Evolutionary conservation across 2,329 filamentous ascomycete species (phyloP).

Genomic region (Pseudocercospora macadamiae): DNA sequence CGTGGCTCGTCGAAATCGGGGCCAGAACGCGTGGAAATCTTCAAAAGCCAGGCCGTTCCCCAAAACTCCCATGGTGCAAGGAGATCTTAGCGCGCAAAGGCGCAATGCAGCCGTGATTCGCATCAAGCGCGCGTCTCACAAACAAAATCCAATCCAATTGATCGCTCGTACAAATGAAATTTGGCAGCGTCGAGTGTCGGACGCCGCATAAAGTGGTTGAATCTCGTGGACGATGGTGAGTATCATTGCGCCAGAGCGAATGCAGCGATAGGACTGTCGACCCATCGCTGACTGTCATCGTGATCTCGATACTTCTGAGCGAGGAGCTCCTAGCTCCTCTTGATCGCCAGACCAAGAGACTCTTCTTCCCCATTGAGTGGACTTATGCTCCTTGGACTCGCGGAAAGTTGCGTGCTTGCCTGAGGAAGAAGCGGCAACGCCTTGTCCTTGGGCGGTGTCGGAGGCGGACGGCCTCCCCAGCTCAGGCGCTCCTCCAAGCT

Average conservation of each 20-base stretch:
- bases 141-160: background rate
- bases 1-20: background rate
- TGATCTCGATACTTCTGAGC: background rate
- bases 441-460: slow-evolving; percentile 48
- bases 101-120: slow-evolving; percentile 4
- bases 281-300: background rate
- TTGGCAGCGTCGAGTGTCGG: background rate
- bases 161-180: slow-evolving; percentile 7
- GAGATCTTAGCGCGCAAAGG: background rate
- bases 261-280: background rate
- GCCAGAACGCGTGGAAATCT: background rate
- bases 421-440: slow-evolving; percentile 32
- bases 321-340: slow-evolving; percentile 12
- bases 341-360: slow-evolving; percentile 11
- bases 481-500: slow-evolving; percentile 27
- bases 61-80: slow-evolving; percentile 5
- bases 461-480: slow-evolving; percentile 42
- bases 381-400: slow-evolving; percentile 25
- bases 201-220: background rate
- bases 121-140: background rate
- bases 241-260: background rate
- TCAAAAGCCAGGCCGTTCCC: background rate
- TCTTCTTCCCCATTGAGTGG: slow-evolving; percentile 10
- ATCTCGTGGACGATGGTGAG: too few relatives aligned
- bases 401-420: slow-evolving; percentile 26